These are phyloP conservation scores for Lyophyllum atratum DNA, from an alignment of 768 basidiomycete species.

Conservation along the genomic window DNA sequence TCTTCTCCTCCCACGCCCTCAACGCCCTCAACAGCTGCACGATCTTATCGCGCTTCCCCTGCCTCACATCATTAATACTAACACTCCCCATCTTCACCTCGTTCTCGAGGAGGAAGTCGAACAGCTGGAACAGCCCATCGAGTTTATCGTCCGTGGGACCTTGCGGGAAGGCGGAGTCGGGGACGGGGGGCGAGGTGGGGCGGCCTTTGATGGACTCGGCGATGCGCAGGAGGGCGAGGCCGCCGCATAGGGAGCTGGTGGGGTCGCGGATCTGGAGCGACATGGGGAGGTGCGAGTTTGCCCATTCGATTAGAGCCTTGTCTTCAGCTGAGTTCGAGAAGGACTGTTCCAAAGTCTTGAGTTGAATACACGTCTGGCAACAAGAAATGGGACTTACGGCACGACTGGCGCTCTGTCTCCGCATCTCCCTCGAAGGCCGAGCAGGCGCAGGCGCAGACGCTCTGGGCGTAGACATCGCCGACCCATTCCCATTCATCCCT, in stretches of 20 bases:
- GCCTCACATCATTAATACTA: conserved; percentile 90
- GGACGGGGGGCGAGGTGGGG: conserved; percentile 67
- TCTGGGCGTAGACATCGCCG: conserved; percentile 10
- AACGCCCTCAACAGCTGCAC: conserved; percentile 76
- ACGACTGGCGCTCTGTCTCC: conserved; percentile 39
- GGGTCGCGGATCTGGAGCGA: conserved; percentile 57
- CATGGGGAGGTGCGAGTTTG: conserved; percentile 79
- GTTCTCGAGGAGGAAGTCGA: conserved; percentile 91
- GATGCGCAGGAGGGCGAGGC: conserved; percentile 80
- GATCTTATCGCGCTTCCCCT: conserved; percentile 81
- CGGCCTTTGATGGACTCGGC: conserved; percentile 79
- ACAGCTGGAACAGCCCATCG: conserved; percentile 84
- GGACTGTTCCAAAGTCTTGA: conserved; percentile 3
- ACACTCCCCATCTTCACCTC: conserved; percentile 91
- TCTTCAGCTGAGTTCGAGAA: conserved; percentile 32
- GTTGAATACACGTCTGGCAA: neutral
- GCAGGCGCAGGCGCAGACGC: conserved; percentile 49
- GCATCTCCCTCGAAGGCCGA: conserved; percentile 67
- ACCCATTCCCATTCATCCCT: conserved; percentile 23
- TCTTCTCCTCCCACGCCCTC: conserved; percentile 80
- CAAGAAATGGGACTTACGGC: conserved; percentile 26
- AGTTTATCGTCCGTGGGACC: conserved; percentile 74
- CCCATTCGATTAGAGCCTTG: conserved; percentile 77
- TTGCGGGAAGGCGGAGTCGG: conserved; percentile 76
- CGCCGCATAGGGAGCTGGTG: conserved; percentile 51